Conservation (phyloP, 805 yeast species). For the Candida corydali region DNA sequence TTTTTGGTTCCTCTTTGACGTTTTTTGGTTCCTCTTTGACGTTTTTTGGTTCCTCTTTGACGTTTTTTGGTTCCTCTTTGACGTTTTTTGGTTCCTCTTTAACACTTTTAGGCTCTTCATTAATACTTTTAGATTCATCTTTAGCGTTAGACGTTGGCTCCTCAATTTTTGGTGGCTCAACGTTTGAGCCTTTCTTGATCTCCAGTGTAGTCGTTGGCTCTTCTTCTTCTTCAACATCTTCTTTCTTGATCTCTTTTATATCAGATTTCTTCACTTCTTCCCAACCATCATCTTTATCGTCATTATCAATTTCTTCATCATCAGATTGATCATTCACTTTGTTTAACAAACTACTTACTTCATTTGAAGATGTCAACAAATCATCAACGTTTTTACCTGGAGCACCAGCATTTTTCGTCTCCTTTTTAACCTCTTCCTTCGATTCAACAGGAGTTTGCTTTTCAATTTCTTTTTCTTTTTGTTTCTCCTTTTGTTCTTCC, state of each 20-base stretch:
- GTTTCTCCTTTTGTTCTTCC: constrained; percentile 14
- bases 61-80: constrained; percentile 7
- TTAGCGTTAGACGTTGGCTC: no score
- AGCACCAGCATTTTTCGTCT: constrained; percentile 10
- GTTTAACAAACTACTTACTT: constrained; percentile 30
- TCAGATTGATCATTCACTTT: constrained; percentile 39
- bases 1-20: constrained; percentile 10
- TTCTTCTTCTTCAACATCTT: constrained; percentile 2
- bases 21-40: constrained; percentile 10
- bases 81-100: constrained; percentile 13
- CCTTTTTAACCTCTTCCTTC: constrained; percentile 9
- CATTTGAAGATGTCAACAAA: constrained; percentile 30
- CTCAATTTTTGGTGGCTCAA: no score
- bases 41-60: constrained; percentile 17
- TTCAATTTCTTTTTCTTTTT: constrained; percentile 3
- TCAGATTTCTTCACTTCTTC: constrained; percentile 33
- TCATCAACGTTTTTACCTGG: constrained; percentile 30
- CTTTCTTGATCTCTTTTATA: constrained; percentile 6
- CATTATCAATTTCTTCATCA: constrained; percentile 29
- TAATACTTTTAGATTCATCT: constrained; percentile 4
- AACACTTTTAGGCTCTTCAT: constrained; percentile 11
- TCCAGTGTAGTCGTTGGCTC: constrained; percentile 9
- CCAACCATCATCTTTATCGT: constrained; percentile 30
- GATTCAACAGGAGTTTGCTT: no score
- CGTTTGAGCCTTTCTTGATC: no score